Base-by-base conservation (phyloP, 2,329 filamentous ascomycete genomes). In the Cytospora chrysosperma region DNA sequence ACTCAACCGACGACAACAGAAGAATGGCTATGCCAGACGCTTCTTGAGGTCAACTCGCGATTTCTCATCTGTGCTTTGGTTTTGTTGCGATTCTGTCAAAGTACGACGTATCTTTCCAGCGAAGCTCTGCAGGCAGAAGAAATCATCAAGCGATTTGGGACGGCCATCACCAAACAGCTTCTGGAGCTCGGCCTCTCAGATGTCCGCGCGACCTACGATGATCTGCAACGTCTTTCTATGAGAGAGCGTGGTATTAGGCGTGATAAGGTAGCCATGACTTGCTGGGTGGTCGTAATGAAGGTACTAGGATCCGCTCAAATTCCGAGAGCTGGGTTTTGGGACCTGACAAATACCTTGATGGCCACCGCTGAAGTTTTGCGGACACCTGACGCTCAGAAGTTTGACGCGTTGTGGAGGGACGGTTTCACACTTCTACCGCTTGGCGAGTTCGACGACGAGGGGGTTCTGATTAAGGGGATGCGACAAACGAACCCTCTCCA, bases 381-480 rank as follows among this genome's bases (percentile, higher is more conserved):
- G 3, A 75, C 76, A 26, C 69, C 69, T 1, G 78, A 88, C 68
- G 79, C 78, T 9, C 74, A 76, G 19, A 69, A 72, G 1, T 79
- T 88, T 56, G 88, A 90, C 71, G 72, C 72, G 12, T 69, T 82
- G 4, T 90, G 88, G 88, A 77, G 80, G 61, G 76, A 75, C 24
- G 75, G 88, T 71, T 89, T 89, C 67, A 80, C 81, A 1, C 75
- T 90, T 2, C 76, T 90, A 9, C 87, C 88, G 1, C 75, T 90
- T 0, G 77, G 78, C 27, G 86, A 88, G 64, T 86, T 90, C 68
- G 82, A 87, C 68, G 76, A 79, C 57, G 69, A 71, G 15, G 88
- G 88, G 0, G 72, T 84, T 10, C 66, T 86, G 27, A 68, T 79
- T 54, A 66, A 75, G 2, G 77, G 77, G 1, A 63, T 72, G 27